Evolutionary conservation across 2,329 filamentous ascomycete genomes (phyloP).

Genomic region (Ophiocordyceps camponoti-leonardi): DNA sequence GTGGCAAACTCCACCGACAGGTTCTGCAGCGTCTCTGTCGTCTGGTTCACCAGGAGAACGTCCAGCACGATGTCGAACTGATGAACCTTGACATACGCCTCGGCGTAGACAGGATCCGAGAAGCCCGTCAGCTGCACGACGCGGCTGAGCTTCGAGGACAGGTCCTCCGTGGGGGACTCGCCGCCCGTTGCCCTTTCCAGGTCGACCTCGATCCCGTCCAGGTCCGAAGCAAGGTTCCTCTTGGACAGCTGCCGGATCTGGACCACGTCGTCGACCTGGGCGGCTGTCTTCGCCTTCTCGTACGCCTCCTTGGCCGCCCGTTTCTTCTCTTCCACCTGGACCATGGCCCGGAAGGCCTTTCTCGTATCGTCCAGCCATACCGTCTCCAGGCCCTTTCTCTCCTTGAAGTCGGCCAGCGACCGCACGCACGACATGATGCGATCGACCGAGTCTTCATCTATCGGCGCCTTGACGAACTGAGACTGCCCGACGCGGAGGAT

Average conservation of each 20-base stretch:
- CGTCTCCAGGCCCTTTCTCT: constrained; percentile 78
- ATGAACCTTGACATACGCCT: constrained; percentile 96
- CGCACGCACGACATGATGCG: constrained; percentile 96
- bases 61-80: constrained; percentile 98
- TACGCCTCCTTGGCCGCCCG: constrained; percentile 84
- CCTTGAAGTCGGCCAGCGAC: constrained; percentile 73
- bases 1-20: constrained; percentile 98
- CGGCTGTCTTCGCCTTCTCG: constrained; percentile 82
- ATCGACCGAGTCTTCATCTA: constrained; percentile 97
- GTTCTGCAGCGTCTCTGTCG: constrained; percentile 89
- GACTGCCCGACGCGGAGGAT: constrained; percentile 96
- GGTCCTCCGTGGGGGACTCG: constrained; percentile 65
- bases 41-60: constrained; percentile 93
- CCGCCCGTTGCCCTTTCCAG: constrained; percentile 89
- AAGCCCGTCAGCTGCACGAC: constrained; percentile 97
- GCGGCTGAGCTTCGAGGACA: constrained; percentile 84
- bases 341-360: constrained; percentile 93
- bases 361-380: constrained; percentile 91
- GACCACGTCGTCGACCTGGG: constrained; percentile 92
- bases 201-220: constrained; percentile 76
- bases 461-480: constrained; percentile 94
- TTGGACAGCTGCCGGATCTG: constrained; percentile 83
- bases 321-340: constrained; percentile 95
- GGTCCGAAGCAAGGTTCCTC: constrained; percentile 68
- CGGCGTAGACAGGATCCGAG: constrained; percentile 95